Conservation (phyloP, 2,329 filamentous ascomycete species). For the Botrytis hyacinthi region DNA sequence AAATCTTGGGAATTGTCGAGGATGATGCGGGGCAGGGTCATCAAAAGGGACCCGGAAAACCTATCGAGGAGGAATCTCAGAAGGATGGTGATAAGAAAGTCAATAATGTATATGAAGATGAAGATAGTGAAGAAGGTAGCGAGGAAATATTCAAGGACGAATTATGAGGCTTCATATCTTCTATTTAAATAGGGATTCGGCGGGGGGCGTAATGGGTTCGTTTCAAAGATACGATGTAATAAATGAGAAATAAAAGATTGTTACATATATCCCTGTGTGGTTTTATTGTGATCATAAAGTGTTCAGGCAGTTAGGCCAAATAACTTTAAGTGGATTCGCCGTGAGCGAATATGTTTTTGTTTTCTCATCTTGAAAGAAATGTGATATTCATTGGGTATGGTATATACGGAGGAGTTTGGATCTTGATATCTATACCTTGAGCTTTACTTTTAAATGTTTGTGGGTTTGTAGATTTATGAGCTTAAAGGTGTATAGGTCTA, state of each 20-base stretch:
- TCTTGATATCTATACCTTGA: too few relatives aligned
- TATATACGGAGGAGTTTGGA: too few relatives aligned
- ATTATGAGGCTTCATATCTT: slow-evolving; percentile 38
- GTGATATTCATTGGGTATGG: too few relatives aligned
- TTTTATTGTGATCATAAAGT: not conserved
- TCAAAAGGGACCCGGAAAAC: slow-evolving; percentile 43
- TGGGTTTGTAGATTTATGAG: too few relatives aligned
- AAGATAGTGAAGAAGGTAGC: slow-evolving; percentile 46
- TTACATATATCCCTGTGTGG: not conserved
- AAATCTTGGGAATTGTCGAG: slow-evolving; percentile 70
- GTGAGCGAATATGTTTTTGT: too few relatives aligned
- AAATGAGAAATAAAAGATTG: not conserved
- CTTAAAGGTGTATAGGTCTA: too few relatives aligned
- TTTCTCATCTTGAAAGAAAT: not conserved
- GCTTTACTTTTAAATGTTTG: too few relatives aligned
- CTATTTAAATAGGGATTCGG: too few relatives aligned
- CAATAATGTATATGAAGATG: slow-evolving; percentile 38
- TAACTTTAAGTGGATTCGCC: too few relatives aligned
- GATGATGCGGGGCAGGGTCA: slow-evolving; percentile 51
- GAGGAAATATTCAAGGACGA: slow-evolving; percentile 55
- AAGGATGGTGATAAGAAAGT: not conserved
- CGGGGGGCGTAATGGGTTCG: not conserved
- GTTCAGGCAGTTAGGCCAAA: not conserved
- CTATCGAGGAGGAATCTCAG: not conserved
- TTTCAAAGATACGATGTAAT: not conserved